phyloP scores from a whole-genome alignment of 1,139 yeast species.

The Taiozyma sp. region DNA sequence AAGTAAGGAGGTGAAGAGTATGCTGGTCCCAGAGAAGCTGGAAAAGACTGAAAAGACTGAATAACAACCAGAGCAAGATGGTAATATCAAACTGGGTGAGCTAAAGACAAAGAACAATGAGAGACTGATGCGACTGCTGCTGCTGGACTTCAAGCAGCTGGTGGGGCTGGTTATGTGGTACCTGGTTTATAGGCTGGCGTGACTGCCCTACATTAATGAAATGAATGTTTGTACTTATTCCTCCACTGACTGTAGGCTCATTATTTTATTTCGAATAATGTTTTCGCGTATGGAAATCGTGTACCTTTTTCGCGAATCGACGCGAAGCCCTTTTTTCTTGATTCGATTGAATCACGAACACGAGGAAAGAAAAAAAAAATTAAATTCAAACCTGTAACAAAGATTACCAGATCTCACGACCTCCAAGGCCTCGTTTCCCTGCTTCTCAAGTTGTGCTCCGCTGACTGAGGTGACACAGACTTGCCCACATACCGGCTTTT shows the following conservation, averaged over 20 bases:
- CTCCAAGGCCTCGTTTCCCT: not conserved
- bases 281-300: not conserved
- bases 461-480: not conserved
- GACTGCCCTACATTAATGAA: not conserved
- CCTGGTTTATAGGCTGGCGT: slow-evolving; percentile 13
- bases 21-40: slow-evolving; percentile 3
- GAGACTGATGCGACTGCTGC: slow-evolving; percentile 1
- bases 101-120: not conserved
- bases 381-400: not conserved
- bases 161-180: slow-evolving; percentile 19
- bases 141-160: slow-evolving; percentile 14
- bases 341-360: not conserved
- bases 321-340: not conserved
- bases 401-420: not conserved
- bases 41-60: not conserved
- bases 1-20: slow-evolving; percentile 3
- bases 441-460: not conserved
- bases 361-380: not conserved
- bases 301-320: not conserved
- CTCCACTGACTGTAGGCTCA: not conserved
- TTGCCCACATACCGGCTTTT: not conserved
- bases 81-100: not conserved
- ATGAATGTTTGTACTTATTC: not conserved
- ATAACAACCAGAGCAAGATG: not conserved
- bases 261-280: too few relatives aligned